Conservation (phyloP, 2,329 filamentous ascomycete species). For the Colletotrichum plurivorum region DNA sequence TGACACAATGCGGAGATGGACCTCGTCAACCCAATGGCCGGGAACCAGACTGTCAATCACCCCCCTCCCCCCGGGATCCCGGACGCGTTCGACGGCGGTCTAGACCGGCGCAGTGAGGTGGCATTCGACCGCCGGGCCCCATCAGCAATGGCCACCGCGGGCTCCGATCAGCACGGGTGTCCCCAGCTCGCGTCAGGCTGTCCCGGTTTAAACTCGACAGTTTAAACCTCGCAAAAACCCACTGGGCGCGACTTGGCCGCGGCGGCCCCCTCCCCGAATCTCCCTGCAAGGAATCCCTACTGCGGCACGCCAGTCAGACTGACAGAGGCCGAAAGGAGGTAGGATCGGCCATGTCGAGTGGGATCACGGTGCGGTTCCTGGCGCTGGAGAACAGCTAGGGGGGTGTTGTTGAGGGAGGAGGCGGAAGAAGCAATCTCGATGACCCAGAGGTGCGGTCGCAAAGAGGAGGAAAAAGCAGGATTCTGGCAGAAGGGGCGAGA, state of each 20-base stretch:
- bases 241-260: too few relatives aligned
- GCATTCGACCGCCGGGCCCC: conserved; percentile 17
- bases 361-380: background rate
- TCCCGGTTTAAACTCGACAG: too few relatives aligned
- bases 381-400: conserved; percentile 3
- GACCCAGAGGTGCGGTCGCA: background rate
- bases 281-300: conserved; percentile 26
- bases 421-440: conserved; percentile 4
- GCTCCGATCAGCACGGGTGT: conserved; percentile 28
- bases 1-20: conserved; percentile 12
- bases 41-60: background rate
- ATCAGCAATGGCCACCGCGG: conserved; percentile 13
- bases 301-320: conserved; percentile 1
- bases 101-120: conserved; percentile 24
- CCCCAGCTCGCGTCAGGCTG: conserved; percentile 10
- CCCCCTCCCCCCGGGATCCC: conserved; percentile 15
- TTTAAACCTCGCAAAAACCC: too few relatives aligned
- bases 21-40: conserved; percentile 1
- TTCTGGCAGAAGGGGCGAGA: too few relatives aligned
- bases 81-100: conserved; percentile 21
- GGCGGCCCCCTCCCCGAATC: background rate
- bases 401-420: conserved; percentile 1
- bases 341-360: conserved; percentile 31
- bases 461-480: background rate
- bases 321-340: background rate